Evolutionary conservation across 2,329 filamentous ascomycete species (phyloP), one percentile per base, ranked within the genome.

Genomic region (Pleoardoris graminearum): DNA sequence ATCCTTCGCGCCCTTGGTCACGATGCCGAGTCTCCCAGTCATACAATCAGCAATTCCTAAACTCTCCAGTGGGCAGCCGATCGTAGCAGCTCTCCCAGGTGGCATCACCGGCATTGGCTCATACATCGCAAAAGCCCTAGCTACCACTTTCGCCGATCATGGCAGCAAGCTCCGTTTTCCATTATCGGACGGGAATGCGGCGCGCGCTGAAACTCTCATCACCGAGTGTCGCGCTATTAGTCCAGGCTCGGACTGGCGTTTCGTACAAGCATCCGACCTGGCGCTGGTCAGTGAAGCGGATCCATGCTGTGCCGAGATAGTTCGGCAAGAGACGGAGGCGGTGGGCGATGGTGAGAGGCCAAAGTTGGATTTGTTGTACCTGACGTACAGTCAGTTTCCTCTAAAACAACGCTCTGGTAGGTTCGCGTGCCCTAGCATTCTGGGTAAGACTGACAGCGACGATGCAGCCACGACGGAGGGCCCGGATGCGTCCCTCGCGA

Each of bases 211-310:
- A 11, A 45, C 39, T 11, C 57, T 74, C 7, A 55, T 74, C 11
- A 33, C 57, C 21, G 62, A 68, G 14, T 68, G 69, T 42, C 58
- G 54, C n/a, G 14, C 54, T 6, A 54, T 60, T 1, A 72, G 65
- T 44, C 65, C 72, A 0, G 54, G 56, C 2, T 74, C 65, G 3
- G 56, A 67, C 3, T 75, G 70, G 61, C 59, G 50, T 8, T 75
- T 75, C 46, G 43, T 76, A n/a, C 47, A 63, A 45, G 67, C 53
- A 1, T 45, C 51, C 1, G 70, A 75, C 45, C 48, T 75, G 19
- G 57, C 68, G 5, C 55, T 74, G 4, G 54, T 75, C 10, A 59
- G 49, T n/a, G 67, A 74, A 27, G 72, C 75, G 7, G 74, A 76
- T 53, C 51, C 48, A 5, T 60, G 69, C 6, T 71, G 61, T 30